These are phyloP conservation scores for Leishmania martiniquensis DNA, from an alignment of 208 protist genomes.

Conservation along the genomic window DNA sequence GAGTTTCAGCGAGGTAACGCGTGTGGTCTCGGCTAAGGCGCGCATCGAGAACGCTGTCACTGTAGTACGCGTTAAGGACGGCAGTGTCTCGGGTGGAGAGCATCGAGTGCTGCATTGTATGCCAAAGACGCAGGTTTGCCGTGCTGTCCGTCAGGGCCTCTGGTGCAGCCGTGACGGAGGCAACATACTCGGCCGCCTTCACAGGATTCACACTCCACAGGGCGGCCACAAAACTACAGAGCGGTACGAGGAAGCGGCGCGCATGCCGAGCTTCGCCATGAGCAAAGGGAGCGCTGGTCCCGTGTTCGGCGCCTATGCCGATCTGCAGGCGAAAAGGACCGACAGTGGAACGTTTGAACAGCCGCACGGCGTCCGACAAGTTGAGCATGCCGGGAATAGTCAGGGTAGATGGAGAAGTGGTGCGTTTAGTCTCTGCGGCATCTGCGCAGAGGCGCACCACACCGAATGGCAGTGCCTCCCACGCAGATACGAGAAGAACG, in stretches of 20 bases:
- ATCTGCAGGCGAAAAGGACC: conserved; percentile 31
- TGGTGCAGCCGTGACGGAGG: conserved; percentile 33
- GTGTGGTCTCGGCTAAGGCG: conserved; percentile 67
- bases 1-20: conserved; percentile 74
- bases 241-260: conserved; percentile 41
- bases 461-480: conserved; percentile 50
- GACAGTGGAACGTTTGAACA: conserved; percentile 11
- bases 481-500: conserved; percentile 65
- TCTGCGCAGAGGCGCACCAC: conserved; percentile 30
- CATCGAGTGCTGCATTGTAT: conserved; percentile 83
- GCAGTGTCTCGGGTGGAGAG: conserved; percentile 82
- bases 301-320: conserved; percentile 49
- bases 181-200: conserved; percentile 47
- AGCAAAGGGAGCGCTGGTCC: conserved; percentile 26
- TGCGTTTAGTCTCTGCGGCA: background rate
- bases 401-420: background rate
- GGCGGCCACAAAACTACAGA: conserved; percentile 59
- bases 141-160: conserved; percentile 8
- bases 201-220: conserved; percentile 70
- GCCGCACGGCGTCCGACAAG: conserved; percentile 27
- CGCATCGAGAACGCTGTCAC: conserved; percentile 51
- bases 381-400: conserved; percentile 4
- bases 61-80: conserved; percentile 58
- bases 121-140: conserved; percentile 65
- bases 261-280: conserved; percentile 33